These are phyloP conservation scores for Ganoderma lucidum DNA, from an alignment of 1,284 basidiomycete species.

Conservation along the genomic window DNA sequence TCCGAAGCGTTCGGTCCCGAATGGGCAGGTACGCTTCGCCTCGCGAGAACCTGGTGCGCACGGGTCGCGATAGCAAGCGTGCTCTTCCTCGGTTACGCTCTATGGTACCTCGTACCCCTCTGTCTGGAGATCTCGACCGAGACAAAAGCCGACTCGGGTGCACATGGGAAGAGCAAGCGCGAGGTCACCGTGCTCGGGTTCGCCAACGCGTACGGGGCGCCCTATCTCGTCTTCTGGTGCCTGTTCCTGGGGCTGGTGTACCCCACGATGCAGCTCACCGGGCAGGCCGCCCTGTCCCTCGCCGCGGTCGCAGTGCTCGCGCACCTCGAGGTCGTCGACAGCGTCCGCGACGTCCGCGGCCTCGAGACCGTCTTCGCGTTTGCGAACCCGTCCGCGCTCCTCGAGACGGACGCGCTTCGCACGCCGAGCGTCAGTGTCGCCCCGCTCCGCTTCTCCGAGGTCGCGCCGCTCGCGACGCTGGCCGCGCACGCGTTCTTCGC, in stretches of 20 bases:
- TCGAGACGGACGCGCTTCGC: constrained; percentile 44
- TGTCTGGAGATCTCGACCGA: constrained; percentile 68
- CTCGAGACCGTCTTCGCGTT: constrained; percentile 61
- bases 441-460: constrained; percentile 70
- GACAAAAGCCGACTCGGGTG: constrained; percentile 22
- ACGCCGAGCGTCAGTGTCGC: constrained; percentile 28
- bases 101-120: constrained; percentile 79
- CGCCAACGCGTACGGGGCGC: constrained; percentile 90
- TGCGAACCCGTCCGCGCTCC: constrained; percentile 52
- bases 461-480: constrained; percentile 79
- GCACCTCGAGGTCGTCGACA: constrained; percentile 83
- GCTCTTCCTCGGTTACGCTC: constrained; percentile 58
- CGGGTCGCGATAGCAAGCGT: constrained; percentile 61
- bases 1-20: constrained; percentile 51
- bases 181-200: constrained; percentile 84
- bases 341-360: constrained; percentile 73
- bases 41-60: constrained; percentile 68
- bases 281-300: constrained; percentile 79
- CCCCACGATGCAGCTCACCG: constrained; percentile 79
- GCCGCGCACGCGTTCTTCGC: constrained; percentile 82
- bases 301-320: constrained; percentile 71
- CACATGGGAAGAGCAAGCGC: constrained; percentile 39
- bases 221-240: constrained; percentile 85
- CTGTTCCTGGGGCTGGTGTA: constrained; percentile 73
- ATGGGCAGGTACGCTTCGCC: constrained; percentile 54